Evolutionary conservation across 202 grass and related monocot genomes (phyloP), one percentile per base, ranked within the genome.

Genomic region (Zoysia matrella): DNA sequence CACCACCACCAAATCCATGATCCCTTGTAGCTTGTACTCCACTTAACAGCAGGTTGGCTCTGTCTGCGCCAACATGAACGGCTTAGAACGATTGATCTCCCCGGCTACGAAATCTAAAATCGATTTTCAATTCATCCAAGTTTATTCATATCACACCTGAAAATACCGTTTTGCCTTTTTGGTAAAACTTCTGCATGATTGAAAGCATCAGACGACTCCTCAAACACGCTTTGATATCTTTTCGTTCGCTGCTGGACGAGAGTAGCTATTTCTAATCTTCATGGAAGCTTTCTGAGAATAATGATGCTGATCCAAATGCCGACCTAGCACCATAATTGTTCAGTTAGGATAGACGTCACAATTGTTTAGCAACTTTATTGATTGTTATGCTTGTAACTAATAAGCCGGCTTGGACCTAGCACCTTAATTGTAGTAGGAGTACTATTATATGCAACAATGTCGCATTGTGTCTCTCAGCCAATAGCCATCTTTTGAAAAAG

Each of bases 311-410:
- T 47, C 49, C 69, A 66, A 39, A 50, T 48, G 61, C 40, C 66
- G 18, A 41, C 16, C 13, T 67, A 8, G 46, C 62, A 8, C 15
- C 43, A 58, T 67, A 55, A 69, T 44, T 74, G 70, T 82, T 89
- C 73, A 15, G 42, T 72, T 61, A 49, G 48, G 42, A 65, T n/a
- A 71, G 46, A 80, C 42, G 68, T n/a, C 13, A 4, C 57, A 54
- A 73, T 57, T 77, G 61, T 56, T 62, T 69, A 82, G 49, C 88
- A 63, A 62, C 60, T 77, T 89, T 68, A 67, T 47, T 77, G 55
- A 63, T 68, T 56, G 14, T 5, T 9, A 46, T 5, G 2, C 41
- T 57, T 13, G 47, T 45, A 78, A 67, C 68, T 78, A 78, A 86
- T 74, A 82, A 69, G 63, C 47, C 52, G 60, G 64, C 42, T 75